Evolutionary conservation across 1,284 basidiomycete genomes (phyloP).

Genomic region (Heterobasidion parviporum): DNA sequence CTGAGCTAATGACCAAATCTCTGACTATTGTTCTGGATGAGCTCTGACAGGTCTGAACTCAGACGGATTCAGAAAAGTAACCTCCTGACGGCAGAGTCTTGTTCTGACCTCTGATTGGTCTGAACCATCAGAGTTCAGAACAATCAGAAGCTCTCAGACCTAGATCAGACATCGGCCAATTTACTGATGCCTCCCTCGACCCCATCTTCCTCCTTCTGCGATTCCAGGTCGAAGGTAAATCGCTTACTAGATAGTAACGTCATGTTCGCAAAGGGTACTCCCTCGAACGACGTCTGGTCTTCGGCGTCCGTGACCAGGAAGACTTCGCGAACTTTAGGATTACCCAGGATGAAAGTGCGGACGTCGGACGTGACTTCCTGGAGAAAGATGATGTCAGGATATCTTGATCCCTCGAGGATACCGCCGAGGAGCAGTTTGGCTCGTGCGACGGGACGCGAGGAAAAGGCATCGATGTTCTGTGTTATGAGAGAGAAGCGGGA

Average conservation of each 20-base stretch:
- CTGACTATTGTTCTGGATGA: too few relatives aligned
- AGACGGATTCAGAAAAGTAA: too few relatives aligned
- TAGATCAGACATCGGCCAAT: too few relatives aligned
- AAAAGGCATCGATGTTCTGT: slow-evolving; percentile 22
- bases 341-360: slow-evolving; percentile 18
- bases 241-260: slow-evolving; percentile 27
- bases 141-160: too few relatives aligned
- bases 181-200: slow-evolving; percentile 17
- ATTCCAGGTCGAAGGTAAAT: slow-evolving; percentile 6
- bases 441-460: slow-evolving; percentile 17
- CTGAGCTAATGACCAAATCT: too few relatives aligned
- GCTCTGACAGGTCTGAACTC: too few relatives aligned
- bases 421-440: slow-evolving; percentile 23
- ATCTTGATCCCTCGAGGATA: slow-evolving; percentile 22
- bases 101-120: too few relatives aligned
- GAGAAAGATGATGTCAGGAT: slow-evolving; percentile 29
- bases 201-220: slow-evolving; percentile 8
- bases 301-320: slow-evolving; percentile 29
- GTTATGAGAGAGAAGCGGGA: slow-evolving; percentile 3
- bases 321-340: slow-evolving; percentile 20
- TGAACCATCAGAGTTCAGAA: too few relatives aligned
- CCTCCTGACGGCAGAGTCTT: too few relatives aligned
- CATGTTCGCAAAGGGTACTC: slow-evolving; percentile 30
- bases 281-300: slow-evolving; percentile 26
- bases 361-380: slow-evolving; percentile 26